A percentile compares a stretch with the other conserved stretches of the same genome.
These are phyloP conservation scores for Curvularia verruculosa DNA, from an alignment of 2,329 filamentous ascomycete genomes.

Conservation along the genomic window DNA sequence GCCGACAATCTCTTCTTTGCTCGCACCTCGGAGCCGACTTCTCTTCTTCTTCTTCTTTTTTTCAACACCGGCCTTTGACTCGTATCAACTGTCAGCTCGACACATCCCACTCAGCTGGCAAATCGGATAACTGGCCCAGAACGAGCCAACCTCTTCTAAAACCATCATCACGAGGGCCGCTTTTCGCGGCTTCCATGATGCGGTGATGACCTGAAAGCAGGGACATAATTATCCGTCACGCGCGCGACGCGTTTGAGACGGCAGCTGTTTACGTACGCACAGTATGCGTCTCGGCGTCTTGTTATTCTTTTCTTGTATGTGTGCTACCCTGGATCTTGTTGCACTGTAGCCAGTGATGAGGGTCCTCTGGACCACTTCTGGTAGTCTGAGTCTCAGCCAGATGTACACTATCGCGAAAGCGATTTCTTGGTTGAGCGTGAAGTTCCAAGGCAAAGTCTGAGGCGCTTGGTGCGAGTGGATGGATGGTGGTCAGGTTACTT, in stretches of 20 bases:
- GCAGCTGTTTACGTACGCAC: constrained; percentile 6
- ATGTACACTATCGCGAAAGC: constrained; percentile 38
- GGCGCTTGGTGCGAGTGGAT: neutral
- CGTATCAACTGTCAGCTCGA: constrained; percentile 73
- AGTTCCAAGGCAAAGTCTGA: constrained; percentile 48
- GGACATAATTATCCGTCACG: constrained; percentile 57
- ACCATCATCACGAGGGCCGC: constrained; percentile 78
- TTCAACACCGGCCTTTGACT: constrained; percentile 68
- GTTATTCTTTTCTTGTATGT: constrained; percentile 25
- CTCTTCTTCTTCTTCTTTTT: constrained; percentile 28
- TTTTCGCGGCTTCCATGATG: constrained; percentile 66
- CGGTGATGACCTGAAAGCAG: constrained; percentile 71
- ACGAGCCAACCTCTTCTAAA: constrained; percentile 72
- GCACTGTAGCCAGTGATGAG: constrained; percentile 36
- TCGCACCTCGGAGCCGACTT: constrained; percentile 6
- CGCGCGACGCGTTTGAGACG: constrained; percentile 27
- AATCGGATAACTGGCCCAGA: constrained; percentile 77
- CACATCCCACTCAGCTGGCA: constrained; percentile 65
- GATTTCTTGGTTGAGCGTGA: constrained; percentile 46
- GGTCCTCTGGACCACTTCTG: constrained; percentile 46
- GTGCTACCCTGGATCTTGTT: constrained; percentile 22
- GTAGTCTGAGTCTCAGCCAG: constrained; percentile 49
- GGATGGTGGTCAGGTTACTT: neutral
- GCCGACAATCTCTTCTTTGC: constrained; percentile 30
- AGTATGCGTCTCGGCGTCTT: constrained; percentile 10